phyloP scores from a whole-genome alignment of 495 filamentous ascomycete genomes.

The Penicillium lividum region DNA sequence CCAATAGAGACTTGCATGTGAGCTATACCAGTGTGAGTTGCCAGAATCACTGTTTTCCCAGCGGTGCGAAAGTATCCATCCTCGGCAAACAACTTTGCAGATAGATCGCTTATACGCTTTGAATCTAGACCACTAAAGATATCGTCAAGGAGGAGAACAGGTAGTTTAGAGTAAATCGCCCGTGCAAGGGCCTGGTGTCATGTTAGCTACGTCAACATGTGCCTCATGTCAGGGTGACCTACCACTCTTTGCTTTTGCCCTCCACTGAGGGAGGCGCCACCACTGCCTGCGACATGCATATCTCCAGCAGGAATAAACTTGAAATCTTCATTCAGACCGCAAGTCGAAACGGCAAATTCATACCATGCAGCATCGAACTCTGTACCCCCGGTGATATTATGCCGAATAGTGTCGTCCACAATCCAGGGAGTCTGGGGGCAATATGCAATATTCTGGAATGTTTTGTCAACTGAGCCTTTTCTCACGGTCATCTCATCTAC shows the following conservation, averaged over 20 bases:
- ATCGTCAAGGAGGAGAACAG: background rate
- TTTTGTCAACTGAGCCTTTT: background rate
- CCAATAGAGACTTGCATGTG: no score
- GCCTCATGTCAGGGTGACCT: background rate
- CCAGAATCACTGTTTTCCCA: background rate
- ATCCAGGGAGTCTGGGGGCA: constrained; percentile 4
- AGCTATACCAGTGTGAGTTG: background rate
- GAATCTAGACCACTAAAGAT: background rate
- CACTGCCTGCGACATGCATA: background rate
- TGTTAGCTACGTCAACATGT: background rate
- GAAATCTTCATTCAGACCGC: background rate
- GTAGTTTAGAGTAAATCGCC: background rate
- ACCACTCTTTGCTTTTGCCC: constrained; percentile 4
- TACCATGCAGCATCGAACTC: background rate
- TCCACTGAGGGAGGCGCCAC: background rate
- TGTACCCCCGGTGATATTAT: background rate
- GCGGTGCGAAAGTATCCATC: background rate
- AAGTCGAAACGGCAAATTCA: background rate
- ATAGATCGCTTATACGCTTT: background rate
- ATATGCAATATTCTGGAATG: background rate
- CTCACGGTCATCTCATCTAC: background rate
- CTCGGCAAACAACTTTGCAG: background rate
- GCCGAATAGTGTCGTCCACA: background rate
- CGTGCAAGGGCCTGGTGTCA: background rate
- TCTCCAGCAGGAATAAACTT: background rate